Evolutionary conservation across 768 basidiomycete species (phyloP).

Genomic region (Naematelia encephala): DNA sequence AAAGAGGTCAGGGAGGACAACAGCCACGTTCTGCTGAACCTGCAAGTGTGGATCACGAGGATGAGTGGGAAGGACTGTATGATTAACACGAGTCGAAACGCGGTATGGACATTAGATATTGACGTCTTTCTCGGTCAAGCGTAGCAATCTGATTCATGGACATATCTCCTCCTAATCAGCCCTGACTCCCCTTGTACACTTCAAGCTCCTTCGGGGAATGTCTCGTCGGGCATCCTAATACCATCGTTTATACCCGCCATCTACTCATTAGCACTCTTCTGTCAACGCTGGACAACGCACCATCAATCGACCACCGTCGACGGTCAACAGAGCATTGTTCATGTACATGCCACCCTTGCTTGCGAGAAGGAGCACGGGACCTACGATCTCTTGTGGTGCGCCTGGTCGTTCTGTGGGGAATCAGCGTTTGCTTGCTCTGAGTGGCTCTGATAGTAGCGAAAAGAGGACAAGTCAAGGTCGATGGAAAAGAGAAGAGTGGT

Average conservation of each 20-base stretch:
- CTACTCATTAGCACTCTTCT: neutral
- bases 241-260: slow-evolving; percentile 33
- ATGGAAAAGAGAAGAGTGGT: neutral
- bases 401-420: slow-evolving; percentile 24
- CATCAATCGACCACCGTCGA: slow-evolving; percentile 25
- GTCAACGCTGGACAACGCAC: slow-evolving; percentile 4
- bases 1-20: slow-evolving; percentile 3
- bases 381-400: slow-evolving; percentile 31
- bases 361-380: slow-evolving; percentile 30
- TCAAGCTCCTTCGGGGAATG: slow-evolving; percentile 1
- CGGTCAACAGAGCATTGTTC: slow-evolving; percentile 28
- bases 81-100: slow-evolving; percentile 17
- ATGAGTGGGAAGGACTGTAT: slow-evolving; percentile 45
- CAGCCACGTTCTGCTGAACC: too few species aligned
- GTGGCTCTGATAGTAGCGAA: neutral
- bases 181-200: neutral
- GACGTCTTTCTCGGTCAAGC: too few species aligned
- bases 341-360: slow-evolving; percentile 30
- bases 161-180: too few species aligned
- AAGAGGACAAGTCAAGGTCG: neutral
- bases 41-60: slow-evolving; percentile 22
- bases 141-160: too few species aligned
- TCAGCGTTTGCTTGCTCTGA: neutral
- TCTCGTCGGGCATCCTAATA: slow-evolving; percentile 20
- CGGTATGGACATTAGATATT: too few species aligned